Conservation (phyloP, 129 eudicot species). For the Flaveria trinervia region DNA sequence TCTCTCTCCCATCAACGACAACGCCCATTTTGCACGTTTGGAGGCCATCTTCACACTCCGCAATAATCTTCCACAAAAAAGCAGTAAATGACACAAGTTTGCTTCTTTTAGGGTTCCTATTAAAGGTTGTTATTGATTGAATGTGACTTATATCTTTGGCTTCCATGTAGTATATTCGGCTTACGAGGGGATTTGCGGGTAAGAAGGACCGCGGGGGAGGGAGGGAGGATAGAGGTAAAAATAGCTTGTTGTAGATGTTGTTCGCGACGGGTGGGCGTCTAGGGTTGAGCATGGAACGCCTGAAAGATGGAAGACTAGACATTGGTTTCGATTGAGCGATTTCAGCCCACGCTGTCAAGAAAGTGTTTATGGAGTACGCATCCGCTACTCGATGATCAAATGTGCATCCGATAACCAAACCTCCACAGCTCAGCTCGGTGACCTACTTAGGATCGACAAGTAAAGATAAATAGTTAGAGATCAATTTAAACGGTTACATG, state of each 20-base stretch:
- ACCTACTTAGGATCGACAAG: constrained; percentile 30
- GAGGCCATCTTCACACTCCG: constrained; percentile 26
- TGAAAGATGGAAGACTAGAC: constrained; percentile 42
- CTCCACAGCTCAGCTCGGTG: constrained; percentile 65
- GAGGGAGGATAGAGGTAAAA: constrained; percentile 38
- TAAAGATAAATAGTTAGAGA: not conserved
- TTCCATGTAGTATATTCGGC: constrained; percentile 46
- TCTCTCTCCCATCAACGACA: constrained; percentile 57
- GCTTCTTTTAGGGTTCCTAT: constrained; percentile 31
- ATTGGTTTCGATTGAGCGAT: constrained; percentile 34
- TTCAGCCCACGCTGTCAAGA: constrained; percentile 62
- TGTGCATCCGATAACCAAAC: constrained; percentile 56
- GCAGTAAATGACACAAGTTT: constrained; percentile 51
- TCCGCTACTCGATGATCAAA: constrained; percentile 67
- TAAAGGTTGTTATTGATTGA: constrained; percentile 34
- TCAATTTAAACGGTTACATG: no score
- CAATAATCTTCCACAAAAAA: constrained; percentile 53
- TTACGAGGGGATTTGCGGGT: constrained; percentile 32
- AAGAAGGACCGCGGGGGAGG: constrained; percentile 33
- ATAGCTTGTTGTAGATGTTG: constrained; percentile 35
- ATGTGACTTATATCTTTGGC: constrained; percentile 40
- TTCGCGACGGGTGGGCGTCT: constrained; percentile 45
- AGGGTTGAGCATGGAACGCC: constrained; percentile 57
- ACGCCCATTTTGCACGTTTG: constrained; percentile 49
- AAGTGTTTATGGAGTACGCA: constrained; percentile 62